Percentiles rank a stretch among this genome's conserved stretches.
Evolutionary conservation across 1,284 basidiomycete genomes (phyloP).

Genomic region (Cutaneotrichosporon arboriforme): DNA sequence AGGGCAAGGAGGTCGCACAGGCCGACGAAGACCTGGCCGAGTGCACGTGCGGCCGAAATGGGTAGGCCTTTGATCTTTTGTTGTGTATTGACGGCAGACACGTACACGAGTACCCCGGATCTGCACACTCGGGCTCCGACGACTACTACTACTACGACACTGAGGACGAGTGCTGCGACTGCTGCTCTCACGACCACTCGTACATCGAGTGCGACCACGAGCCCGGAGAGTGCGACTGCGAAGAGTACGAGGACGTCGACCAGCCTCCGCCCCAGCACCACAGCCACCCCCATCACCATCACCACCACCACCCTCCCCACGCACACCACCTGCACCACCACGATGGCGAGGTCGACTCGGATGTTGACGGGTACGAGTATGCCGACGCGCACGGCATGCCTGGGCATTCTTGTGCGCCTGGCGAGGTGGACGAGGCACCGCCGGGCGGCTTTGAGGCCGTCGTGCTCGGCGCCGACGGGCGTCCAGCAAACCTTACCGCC

Average conservation of each 20-base stretch:
- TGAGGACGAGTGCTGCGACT: conserved; percentile 30
- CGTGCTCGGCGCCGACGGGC: not conserved
- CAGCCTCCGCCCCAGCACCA: not conserved
- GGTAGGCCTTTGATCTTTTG: conserved; percentile 14
- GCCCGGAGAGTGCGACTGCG: conserved; percentile 13
- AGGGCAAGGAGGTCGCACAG: conserved; percentile 29
- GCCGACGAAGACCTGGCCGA: conserved; percentile 28
- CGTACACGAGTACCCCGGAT: conserved; percentile 21
- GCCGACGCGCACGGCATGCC: conserved; percentile 6
- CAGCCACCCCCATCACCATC: conserved; percentile 11
- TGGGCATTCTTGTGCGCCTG: conserved; percentile 6
- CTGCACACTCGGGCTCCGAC: conserved; percentile 27
- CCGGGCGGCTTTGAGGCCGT: conserved; percentile 3
- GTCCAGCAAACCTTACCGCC: not conserved
- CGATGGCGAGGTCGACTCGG: conserved; percentile 22
- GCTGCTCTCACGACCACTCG: conserved; percentile 24
- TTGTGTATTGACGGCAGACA: conserved; percentile 12
- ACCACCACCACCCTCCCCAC: conserved; percentile 6
- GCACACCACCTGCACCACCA: conserved; percentile 16
- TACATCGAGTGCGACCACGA: conserved; percentile 22
- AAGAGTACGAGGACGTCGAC: conserved; percentile 14
- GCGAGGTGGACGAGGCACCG: conserved; percentile 14
- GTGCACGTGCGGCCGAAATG: conserved; percentile 38
- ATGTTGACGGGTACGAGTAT: conserved; percentile 21
- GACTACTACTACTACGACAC: conserved; percentile 33